These are phyloP conservation scores for Beauveria varroae DNA, from an alignment of 2,329 filamentous ascomycete genomes.

Conservation along the genomic window DNA sequence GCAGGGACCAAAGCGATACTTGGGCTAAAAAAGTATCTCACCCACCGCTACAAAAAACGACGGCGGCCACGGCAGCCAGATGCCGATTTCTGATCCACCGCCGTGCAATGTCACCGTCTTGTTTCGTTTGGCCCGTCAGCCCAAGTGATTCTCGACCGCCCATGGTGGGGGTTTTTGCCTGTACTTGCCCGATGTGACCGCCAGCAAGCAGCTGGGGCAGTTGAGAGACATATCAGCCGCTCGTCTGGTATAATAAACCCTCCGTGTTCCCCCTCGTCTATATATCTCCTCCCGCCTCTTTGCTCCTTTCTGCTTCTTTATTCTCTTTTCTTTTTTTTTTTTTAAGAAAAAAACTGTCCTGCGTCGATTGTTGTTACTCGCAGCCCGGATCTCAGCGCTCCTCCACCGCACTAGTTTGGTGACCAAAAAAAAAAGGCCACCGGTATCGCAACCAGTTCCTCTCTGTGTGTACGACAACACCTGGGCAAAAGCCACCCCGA, in stretches of 20 bases:
- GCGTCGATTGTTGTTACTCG: background rate
- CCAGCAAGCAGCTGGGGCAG: background rate
- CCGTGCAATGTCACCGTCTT: background rate
- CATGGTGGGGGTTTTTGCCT: background rate
- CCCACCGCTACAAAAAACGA: background rate
- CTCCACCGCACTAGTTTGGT: background rate
- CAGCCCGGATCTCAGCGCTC: background rate
- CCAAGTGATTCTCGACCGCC: slow-evolving; percentile 3
- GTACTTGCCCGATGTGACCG: background rate
- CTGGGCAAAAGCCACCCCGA: background rate
- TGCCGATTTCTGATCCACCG: slow-evolving; percentile 3
- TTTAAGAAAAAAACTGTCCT: background rate
- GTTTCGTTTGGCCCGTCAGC: background rate
- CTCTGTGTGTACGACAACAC: background rate
- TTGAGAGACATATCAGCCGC: background rate
- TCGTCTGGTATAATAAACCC: slow-evolving; percentile 1
- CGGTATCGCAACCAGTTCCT: background rate
- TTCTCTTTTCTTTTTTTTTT: background rate
- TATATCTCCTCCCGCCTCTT: background rate
- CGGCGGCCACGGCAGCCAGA: background rate
- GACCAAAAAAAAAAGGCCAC: background rate
- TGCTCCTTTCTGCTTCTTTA: too few relatives aligned
- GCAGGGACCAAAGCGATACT: background rate
- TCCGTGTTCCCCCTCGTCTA: background rate
- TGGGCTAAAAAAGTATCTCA: background rate